Evolutionary conservation across 495 filamentous ascomycete species (phyloP), one percentile per base, ranked within the genome.

Genomic region (Eremomyces bilateralis): DNA sequence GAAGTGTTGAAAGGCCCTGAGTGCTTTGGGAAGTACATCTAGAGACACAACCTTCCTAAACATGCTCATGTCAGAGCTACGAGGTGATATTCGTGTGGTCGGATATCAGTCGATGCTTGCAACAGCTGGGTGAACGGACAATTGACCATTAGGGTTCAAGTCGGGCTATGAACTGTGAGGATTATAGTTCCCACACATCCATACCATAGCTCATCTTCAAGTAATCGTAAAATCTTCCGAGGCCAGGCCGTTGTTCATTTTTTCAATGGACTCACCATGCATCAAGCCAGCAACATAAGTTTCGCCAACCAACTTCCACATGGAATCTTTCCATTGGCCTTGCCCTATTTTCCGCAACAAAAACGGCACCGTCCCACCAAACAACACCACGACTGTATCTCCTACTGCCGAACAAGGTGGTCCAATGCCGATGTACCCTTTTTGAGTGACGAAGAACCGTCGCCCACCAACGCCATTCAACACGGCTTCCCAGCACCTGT

Each of bases 401-500:
- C 34, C 34, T 28, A 31, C 21, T 29, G 11, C 2, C 34, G 29
- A 5, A 17, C 22, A n/a, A 15, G 19, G 16, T 12, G 35, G 35
- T 16, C 22, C 35, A 31, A 37, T 13, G 29, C 35, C 35, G 10
- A 37, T 11, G 15, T 15, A 19, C 13, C 35, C 35, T 19, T 19
- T 15, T 2, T 15, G 11, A 8, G 35, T 37, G 16, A 37, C 10
- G 15, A 37, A 34, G 4, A 37, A 19, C n/a, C 24, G 16, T 6
- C 35, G 21, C 4, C 27, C 22, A 1, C 4, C 21, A 34, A 33
- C 24, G 13, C 28, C 25, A 38, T 44, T 42, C 13, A 29, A 38
- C 18, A 37, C 31, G 34, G 32, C 40, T 43, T 44, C 34, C 34
- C 28, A 30, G 27, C 33, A 31, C 2, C 20, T 21, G 13, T n/a